phyloP scores from a whole-genome alignment of 352 stramenopile species.

The Halophytophthora polymorphica region DNA sequence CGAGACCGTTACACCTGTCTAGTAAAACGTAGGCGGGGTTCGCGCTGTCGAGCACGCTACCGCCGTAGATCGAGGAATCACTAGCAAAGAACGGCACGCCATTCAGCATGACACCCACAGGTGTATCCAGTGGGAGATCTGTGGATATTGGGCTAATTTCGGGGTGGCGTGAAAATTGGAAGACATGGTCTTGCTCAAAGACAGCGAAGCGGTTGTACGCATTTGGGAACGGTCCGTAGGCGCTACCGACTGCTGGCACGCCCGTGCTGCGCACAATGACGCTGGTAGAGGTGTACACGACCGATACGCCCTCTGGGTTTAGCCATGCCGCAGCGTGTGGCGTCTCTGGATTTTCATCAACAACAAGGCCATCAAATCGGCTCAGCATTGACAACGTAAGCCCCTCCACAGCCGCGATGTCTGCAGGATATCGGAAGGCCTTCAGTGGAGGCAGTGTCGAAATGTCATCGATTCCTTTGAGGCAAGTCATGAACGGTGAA shows the following conservation, averaged over 20 bases:
- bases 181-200: constrained; percentile 59
- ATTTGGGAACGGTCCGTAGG: constrained; percentile 66
- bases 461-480: constrained; percentile 40
- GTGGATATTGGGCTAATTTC: constrained; percentile 17
- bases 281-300: constrained; percentile 47
- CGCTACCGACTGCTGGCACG: constrained; percentile 31
- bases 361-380: constrained; percentile 46
- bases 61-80: constrained; percentile 31
- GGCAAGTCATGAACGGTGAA: constrained; percentile 50
- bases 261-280: constrained; percentile 62
- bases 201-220: constrained; percentile 49
- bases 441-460: constrained; percentile 15
- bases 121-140: constrained; percentile 32
- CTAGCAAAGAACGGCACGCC: constrained; percentile 63
- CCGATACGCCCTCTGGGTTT: constrained; percentile 43
- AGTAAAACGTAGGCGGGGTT: constrained; percentile 42
- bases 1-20: constrained; percentile 71
- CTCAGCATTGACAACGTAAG: constrained; percentile 43
- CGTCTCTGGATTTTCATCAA: constrained; percentile 43
- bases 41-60: constrained; percentile 36
- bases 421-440: constrained; percentile 45
- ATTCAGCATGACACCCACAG: constrained; percentile 72
- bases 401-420: constrained; percentile 47
- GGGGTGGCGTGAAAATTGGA: constrained; percentile 53
- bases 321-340: constrained; percentile 35